Evolutionary conservation across 371 early-diverging fungal genomes (phyloP).

Genomic region (Circinella minor): DNA sequence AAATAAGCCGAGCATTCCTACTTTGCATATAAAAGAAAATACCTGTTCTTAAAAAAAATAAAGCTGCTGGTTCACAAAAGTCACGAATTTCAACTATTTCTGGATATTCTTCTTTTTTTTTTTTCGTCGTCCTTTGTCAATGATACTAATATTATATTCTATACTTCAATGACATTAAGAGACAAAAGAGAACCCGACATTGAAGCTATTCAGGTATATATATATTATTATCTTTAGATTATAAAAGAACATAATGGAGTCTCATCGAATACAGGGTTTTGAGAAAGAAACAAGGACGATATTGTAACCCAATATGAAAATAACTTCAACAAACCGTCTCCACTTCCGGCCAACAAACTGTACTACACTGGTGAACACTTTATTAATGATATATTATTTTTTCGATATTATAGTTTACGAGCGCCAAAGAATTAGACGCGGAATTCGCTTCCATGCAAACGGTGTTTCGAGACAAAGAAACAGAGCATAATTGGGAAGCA

Average conservation of each 20-base stretch:
- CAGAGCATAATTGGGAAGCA: conserved; percentile 39
- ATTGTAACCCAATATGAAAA: conserved; percentile 4
- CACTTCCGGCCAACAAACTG: not conserved
- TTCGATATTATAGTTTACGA: conserved; percentile 21
- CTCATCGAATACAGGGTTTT: not conserved
- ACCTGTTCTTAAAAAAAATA: not conserved
- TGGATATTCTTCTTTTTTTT: not conserved
- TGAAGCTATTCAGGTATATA: conserved; percentile 26
- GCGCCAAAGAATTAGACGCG: conserved; percentile 30
- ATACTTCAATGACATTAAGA: conserved; percentile 23
- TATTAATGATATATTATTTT: not conserved
- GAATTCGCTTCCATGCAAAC: conserved; percentile 22
- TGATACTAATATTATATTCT: conserved; percentile 6
- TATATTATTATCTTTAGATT: not conserved
- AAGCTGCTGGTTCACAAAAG: not conserved
- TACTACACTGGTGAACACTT: not conserved
- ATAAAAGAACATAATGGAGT: too few species aligned
- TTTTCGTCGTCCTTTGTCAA: not conserved
- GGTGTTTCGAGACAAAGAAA: conserved; percentile 34
- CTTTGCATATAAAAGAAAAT: too few species aligned
- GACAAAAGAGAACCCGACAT: conserved; percentile 25
- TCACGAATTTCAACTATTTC: not conserved
- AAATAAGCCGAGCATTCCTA: too few species aligned
- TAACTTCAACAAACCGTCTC: not conserved
- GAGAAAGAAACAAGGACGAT: not conserved